A percentile compares a stretch with the other conserved stretches of the same genome.
Conservation (phyloP, 805 yeast species). For the Candida jianshihensis region DNA sequence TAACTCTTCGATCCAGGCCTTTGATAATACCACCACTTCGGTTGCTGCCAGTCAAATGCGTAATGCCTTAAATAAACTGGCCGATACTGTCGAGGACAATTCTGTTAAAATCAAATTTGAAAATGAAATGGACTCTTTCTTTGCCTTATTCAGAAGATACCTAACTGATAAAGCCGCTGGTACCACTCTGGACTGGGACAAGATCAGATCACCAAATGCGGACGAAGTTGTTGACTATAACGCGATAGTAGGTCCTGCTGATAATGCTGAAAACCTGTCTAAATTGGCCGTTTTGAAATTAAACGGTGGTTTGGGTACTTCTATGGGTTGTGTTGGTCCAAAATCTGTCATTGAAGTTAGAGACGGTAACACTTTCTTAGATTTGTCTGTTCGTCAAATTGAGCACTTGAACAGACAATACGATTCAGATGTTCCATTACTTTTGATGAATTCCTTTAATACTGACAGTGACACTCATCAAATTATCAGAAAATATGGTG, state of each 20-base stretch:
- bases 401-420: constrained; percentile 87
- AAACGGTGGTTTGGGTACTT: constrained; percentile 98
- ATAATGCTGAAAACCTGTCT: constrained; percentile 40
- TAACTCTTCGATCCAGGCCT: too few relatives aligned
- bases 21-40: constrained; percentile 89
- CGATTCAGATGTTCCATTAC: constrained; percentile 90
- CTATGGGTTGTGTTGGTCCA: constrained; percentile 99
- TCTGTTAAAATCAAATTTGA: constrained; percentile 58
- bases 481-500: constrained; percentile 92
- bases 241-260: constrained; percentile 35
- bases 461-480: constrained; percentile 94
- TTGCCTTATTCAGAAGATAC: constrained; percentile 88
- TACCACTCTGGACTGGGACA: constrained; percentile 85
- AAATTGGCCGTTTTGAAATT: constrained; percentile 93
- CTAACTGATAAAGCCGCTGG: constrained; percentile 84
- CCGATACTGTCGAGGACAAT: constrained; percentile 65
- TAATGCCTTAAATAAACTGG: constrained; percentile 82
- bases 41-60: constrained; percentile 98
- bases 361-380: constrained; percentile 96
- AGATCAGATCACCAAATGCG: constrained; percentile 82
- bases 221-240: constrained; percentile 84
- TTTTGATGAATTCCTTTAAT: constrained; percentile 97
- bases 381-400: constrained; percentile 92
- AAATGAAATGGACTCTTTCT: constrained; percentile 89
- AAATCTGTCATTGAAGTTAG: constrained; percentile 97